A percentile compares a stretch with the other conserved stretches of the same genome.
phyloP scores from a whole-genome alignment of 164 flowering plant species.

The Taxillus chinensis region DNA sequence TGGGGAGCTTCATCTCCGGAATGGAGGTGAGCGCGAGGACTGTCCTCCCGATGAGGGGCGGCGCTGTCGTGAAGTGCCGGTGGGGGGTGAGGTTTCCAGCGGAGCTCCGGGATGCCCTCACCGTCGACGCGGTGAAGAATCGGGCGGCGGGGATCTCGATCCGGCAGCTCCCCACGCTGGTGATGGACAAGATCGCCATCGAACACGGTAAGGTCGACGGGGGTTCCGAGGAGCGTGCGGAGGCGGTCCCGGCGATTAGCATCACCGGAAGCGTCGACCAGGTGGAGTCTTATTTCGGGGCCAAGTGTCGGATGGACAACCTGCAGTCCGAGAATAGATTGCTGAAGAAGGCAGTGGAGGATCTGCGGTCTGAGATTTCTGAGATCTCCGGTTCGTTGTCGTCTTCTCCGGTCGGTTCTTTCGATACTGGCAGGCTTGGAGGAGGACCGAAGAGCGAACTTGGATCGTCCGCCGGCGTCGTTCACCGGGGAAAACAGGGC shows the following conservation, averaged over 20 bases:
- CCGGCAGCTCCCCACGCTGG: constrained; percentile 41
- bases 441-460: constrained; percentile 10
- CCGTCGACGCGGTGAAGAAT: constrained; percentile 8
- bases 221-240: background rate
- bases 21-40: constrained; percentile 49
- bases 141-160: constrained; percentile 24
- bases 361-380: constrained; percentile 29
- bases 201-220: constrained; percentile 36
- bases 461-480: constrained; percentile 2
- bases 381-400: constrained; percentile 15
- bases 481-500: constrained; percentile 9
- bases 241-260: background rate
- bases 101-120: constrained; percentile 14
- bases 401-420: background rate
- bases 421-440: constrained; percentile 8
- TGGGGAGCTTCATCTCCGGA: constrained; percentile 26
- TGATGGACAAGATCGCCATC: constrained; percentile 57
- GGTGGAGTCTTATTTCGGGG: constrained; percentile 22
- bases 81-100: constrained; percentile 58
- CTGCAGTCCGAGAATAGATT: constrained; percentile 36
- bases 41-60: constrained; percentile 32
- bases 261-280: constrained; percentile 16
- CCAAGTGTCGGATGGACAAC: constrained; percentile 42
- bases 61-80: constrained; percentile 36
- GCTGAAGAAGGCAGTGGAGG: constrained; percentile 47